Base-by-base conservation (phyloP, 495 filamentous ascomycete species). In the Thermochaetoides thermophila region DNA sequence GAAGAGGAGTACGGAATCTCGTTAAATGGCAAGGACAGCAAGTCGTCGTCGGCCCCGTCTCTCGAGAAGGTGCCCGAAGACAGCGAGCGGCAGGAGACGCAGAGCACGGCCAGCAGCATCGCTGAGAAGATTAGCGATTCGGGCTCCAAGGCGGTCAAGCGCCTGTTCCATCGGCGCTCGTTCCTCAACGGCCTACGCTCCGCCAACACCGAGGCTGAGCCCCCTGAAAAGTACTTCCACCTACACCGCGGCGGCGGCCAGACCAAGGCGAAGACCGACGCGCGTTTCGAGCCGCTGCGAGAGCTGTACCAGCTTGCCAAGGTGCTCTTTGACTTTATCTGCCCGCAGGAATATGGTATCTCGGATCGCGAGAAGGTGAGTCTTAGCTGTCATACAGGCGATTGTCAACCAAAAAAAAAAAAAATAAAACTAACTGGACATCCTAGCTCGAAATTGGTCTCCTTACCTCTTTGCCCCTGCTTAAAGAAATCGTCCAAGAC, bases 301-400 rank as follows among this genome's bases (percentile, higher is more conserved):
- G 86, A 96, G 56, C 63, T 97, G 32, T 97, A 93, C 59, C 79
- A 80, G 44, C 60, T 93, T 12, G 84, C 82, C 32, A 97, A 97
- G 59, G 78, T 94, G 5, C 62, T 97, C 7, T 97, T 97, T 49
- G 89, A 97, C 57, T 97, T 92, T 50, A 89, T 97, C 48, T 92
- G 89, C 27, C 89, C 89, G 4, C 89, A 97, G 50, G 89, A 97
- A 55, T 97, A 97, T 47, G 89, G 89, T 27, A 97, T 97, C 42
- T 78, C 75, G 16, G 77, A 93, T 40, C 74, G 73, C 38, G 89
- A 97, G 55, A 97, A 97, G 57, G 61, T 64, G 32, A 47, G 52
- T 29, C 14, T 13, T 7, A 3, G 5, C 27, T 8, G 12, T 12
- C 15, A 22, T 27, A 5, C 17, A 22, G 7, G 12, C 10, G 22